phyloP scores from a whole-genome alignment of 1,284 basidiomycete genomes.

The Rhodofomes roseus region DNA sequence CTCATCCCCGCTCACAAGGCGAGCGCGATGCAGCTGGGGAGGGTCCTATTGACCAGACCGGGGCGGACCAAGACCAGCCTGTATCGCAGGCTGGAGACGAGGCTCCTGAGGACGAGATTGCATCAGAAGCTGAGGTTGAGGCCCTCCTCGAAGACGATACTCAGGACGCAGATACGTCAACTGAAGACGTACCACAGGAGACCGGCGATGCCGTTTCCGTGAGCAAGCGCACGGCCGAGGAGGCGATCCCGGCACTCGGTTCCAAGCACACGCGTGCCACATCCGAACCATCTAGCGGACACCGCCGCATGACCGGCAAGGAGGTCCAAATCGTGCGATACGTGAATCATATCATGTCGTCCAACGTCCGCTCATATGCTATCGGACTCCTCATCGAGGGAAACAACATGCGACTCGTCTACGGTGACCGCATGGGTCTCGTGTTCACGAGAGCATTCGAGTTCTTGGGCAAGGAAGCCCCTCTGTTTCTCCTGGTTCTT shows the following conservation, averaged over 20 bases:
- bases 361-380: neutral
- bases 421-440: neutral
- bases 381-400: neutral
- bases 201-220: too few species aligned
- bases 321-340: neutral
- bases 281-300: neutral
- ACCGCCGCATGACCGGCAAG: neutral
- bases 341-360: neutral
- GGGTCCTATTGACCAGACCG: too few species aligned
- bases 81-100: too few species aligned
- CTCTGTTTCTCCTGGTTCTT: neutral
- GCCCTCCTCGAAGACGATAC: too few species aligned
- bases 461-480: neutral
- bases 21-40: too few species aligned
- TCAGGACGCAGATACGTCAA: too few species aligned
- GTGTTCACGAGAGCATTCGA: neutral
- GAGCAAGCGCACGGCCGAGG: neutral
- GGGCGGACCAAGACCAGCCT: too few species aligned
- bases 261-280: neutral
- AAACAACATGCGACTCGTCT: neutral
- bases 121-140: too few species aligned
- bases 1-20: too few species aligned
- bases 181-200: too few species aligned
- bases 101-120: too few species aligned
- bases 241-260: neutral